Conservation (phyloP, 352 stramenopile species). For the Elongisporangium undulatum region DNA sequence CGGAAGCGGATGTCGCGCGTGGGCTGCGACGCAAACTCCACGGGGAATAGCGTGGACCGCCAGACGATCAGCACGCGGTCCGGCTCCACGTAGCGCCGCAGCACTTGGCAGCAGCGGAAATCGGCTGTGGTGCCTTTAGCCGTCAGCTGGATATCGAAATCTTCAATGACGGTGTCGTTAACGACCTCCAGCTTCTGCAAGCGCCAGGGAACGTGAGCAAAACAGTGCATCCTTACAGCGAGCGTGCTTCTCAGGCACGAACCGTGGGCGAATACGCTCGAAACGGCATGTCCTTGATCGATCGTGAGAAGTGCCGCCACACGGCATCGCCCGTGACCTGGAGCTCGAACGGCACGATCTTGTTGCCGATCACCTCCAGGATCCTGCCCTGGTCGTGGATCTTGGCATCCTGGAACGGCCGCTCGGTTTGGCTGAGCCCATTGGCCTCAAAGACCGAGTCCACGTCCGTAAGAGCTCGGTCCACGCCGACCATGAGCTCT, state of each 20-base stretch:
- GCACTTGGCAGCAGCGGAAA: constrained; percentile 53
- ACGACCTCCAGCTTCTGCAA: constrained; percentile 1
- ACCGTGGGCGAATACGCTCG: background rate
- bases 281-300: background rate
- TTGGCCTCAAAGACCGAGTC: constrained; percentile 47
- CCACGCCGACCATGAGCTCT: constrained; percentile 35
- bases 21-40: constrained; percentile 37
- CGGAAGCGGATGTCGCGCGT: constrained; percentile 28
- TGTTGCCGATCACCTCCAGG: constrained; percentile 35
- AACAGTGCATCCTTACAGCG: background rate
- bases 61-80: constrained; percentile 58
- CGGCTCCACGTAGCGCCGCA: constrained; percentile 56
- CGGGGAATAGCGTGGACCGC: constrained; percentile 42
- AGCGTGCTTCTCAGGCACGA: background rate
- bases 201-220: background rate
- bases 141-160: constrained; percentile 20
- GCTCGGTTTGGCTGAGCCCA: constrained; percentile 40
- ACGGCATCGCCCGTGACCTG: constrained; percentile 27
- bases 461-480: constrained; percentile 35
- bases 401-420: constrained; percentile 40
- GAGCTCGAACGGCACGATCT: constrained; percentile 39
- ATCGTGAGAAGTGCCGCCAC: constrained; percentile 11
- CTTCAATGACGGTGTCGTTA: constrained; percentile 18
- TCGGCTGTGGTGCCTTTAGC: constrained; percentile 16
- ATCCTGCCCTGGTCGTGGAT: constrained; percentile 25